Base-by-base conservation (phyloP, 345 rosid species). In the Lumnitzera racemosa region DNA sequence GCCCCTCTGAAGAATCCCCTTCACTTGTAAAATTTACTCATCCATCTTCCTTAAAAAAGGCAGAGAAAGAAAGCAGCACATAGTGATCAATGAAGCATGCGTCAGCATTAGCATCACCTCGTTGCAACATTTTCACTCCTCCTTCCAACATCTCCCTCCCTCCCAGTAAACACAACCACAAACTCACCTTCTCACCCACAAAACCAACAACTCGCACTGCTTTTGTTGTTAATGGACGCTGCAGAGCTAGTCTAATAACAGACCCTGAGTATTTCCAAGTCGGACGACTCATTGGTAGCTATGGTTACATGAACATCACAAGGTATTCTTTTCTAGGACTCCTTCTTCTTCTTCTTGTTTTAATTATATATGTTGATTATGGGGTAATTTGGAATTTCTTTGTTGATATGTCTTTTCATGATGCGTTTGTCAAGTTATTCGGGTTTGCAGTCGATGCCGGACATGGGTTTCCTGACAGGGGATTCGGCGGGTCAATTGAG, bases 231-330 rank as follows among this genome's bases (percentile, higher is more conserved):
- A 36, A 36, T 36, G 43, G 43, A 36, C 43, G 55, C 50, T 90
- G 91, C 52, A 72, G 62, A 66, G 90, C 92, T 55, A 65, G 71
- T 63, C 80, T 91, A 41, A 82, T 89, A 51, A 83, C 89, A 17
- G 78, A 65, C 59, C 74, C 98, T 6, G 89, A 78, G 29, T 92
- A 89, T 51, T 92, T 92, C 78, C 88, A 87, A 76, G 98, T 92
- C 9, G 98, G 98, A 15, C 70, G 82, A 53, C 89, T 92, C 53
- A 82, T 89, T 20, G 96, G 98, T 52, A 87, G 89, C 83, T 92
- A 87, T 16, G 98, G 96, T 49, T 92, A 87, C 82, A 87, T 92
- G 88, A 92, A 87, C 62, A 58, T 91, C 47, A 87, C 98, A 8
- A 89, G 98, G 98, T 91, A 57, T 52, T 49, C 55, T 70, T 57